A percentile compares a stretch with the other conserved stretches of the same genome.
Conservation (phyloP, 306 rosid species). For the Phaseolus lunatus region DNA sequence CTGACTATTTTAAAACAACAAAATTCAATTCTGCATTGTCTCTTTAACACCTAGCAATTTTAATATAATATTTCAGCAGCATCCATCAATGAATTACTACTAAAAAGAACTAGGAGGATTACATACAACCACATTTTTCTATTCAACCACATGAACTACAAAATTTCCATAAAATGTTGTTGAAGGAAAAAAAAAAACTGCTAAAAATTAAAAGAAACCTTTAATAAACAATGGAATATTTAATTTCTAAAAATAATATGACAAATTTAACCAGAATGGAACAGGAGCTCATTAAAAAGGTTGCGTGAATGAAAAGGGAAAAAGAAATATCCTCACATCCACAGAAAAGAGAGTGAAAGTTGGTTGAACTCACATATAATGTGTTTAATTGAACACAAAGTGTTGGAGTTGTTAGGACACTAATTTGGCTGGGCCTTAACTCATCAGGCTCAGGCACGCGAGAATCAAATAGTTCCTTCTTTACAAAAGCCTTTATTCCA, state of each 20-base stretch:
- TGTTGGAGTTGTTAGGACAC: slow-evolving; percentile 73
- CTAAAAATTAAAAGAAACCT: slow-evolving; percentile 8
- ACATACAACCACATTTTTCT: not conserved
- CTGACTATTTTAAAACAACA: no score
- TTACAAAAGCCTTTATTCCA: slow-evolving; percentile 97
- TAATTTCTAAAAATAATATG: slow-evolving; percentile 1
- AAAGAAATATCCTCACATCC: not conserved
- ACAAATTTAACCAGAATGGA: not conserved
- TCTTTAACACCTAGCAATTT: no score
- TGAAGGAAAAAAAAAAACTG: slow-evolving; percentile 1
- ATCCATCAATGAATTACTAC: no score
- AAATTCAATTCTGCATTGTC: no score
- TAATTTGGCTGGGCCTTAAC: slow-evolving; percentile 74
- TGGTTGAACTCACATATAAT: slow-evolving; percentile 76
- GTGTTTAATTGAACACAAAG: slow-evolving; percentile 96
- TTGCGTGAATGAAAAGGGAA: not conserved
- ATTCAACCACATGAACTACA: not conserved
- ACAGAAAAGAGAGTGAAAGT: slow-evolving; percentile 15
- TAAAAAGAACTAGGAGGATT: no score
- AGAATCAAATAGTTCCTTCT: slow-evolving; percentile 92
- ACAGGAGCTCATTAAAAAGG: not conserved
- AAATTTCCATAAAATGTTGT: not conserved
- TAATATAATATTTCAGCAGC: no score
- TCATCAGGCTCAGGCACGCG: slow-evolving; percentile 90
- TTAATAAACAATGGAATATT: not conserved